Conservation (phyloP, 2,329 filamentous ascomycete species). For the Massarina eburnea region DNA sequence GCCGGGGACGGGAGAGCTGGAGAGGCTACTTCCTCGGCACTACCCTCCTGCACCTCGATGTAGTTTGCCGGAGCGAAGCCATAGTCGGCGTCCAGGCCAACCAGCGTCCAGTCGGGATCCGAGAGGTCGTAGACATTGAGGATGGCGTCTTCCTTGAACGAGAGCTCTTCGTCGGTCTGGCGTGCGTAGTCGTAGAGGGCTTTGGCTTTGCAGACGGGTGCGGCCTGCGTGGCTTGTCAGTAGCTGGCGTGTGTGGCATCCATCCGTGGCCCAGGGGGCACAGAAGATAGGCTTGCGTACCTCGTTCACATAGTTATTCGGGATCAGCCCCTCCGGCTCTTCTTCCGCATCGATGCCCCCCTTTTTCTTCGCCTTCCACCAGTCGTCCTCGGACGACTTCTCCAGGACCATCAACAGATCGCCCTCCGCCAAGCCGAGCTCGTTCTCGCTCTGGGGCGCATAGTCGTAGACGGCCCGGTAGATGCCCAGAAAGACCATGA, state of each 20-base stretch:
- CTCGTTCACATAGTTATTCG: conserved; percentile 94
- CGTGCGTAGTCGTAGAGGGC: conserved; percentile 98
- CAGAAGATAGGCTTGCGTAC: conserved; percentile 61
- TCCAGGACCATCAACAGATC: conserved; percentile 88
- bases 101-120: conserved; percentile 95
- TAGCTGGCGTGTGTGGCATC: conserved; percentile 5
- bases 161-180: conserved; percentile 97
- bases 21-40: conserved; percentile 26
- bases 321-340: conserved; percentile 85
- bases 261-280: no score
- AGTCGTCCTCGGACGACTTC: conserved; percentile 73
- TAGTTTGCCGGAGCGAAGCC: conserved; percentile 97
- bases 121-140: conserved; percentile 86
- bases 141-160: conserved; percentile 84
- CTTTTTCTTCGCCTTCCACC: conserved; percentile 97
- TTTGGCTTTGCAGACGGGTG: conserved; percentile 70
- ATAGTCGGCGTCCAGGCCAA: conserved; percentile 80
- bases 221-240: conserved; percentile 53
- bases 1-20: conserved; percentile 47
- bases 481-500: conserved; percentile 89
- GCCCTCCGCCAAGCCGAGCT: conserved; percentile 81
- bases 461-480: conserved; percentile 94
- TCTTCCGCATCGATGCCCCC: conserved; percentile 77
- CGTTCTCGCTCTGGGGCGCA: conserved; percentile 78
- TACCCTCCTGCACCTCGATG: conserved; percentile 68